Evolutionary conservation across 257 asterid species (phyloP).

Genomic region (Anisodus acutangulus): DNA sequence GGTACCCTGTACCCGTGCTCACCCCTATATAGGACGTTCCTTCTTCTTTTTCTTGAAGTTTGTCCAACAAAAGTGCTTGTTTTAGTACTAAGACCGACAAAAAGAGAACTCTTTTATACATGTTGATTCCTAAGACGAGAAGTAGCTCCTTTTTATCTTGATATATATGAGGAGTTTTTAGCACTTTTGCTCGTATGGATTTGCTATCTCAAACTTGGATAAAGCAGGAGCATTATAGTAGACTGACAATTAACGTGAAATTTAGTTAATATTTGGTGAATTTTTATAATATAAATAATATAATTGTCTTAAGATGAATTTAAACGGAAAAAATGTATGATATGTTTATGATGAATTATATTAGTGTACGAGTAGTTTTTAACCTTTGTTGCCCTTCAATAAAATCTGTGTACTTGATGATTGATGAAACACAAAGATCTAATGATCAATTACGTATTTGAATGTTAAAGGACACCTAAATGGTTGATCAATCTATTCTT

Average conservation of each 20-base stretch:
- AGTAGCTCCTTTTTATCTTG: not conserved
- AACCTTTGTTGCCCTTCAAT: not conserved
- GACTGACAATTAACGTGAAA: not conserved
- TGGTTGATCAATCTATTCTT: not conserved
- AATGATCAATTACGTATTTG: not conserved
- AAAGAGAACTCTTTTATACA: slow-evolving; percentile 16
- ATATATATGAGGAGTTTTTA: not conserved
- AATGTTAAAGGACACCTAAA: not conserved
- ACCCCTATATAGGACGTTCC: too few relatives aligned
- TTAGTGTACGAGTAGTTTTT: not conserved
- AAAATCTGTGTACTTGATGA: slow-evolving; percentile 6
- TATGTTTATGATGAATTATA: too few relatives aligned
- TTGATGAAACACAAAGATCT: slow-evolving; percentile 26
- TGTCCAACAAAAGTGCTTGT: slow-evolving; percentile 20
- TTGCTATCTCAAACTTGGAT: not conserved
- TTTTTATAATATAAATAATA: not conserved
- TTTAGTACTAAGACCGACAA: slow-evolving; percentile 9
- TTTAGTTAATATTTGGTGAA: not conserved
- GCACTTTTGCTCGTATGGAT: not conserved
- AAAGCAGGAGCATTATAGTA: not conserved
- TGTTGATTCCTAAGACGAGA: slow-evolving; percentile 30
- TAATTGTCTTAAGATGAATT: not conserved
- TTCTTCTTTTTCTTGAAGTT: slow-evolving; percentile 15
- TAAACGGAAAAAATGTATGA: not conserved
- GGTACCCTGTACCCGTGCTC: too few relatives aligned